Base-by-base conservation (phyloP, 2,329 filamentous ascomycete genomes). In the Sphaceloma murrayae region DNA sequence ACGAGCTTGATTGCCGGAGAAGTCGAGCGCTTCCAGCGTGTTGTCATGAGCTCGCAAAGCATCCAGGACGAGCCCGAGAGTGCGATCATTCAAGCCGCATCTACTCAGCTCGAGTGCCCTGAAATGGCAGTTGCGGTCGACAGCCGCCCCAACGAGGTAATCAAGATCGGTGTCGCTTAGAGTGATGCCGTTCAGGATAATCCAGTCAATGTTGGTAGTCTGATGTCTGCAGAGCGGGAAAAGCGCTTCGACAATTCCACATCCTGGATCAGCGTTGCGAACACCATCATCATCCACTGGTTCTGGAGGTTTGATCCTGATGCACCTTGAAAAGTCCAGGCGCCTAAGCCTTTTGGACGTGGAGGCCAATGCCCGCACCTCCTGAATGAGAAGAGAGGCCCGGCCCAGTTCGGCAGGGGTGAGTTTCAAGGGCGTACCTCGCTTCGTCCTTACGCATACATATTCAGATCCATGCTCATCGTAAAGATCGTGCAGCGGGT, bases 101-200 rank as follows among this genome's bases (percentile, higher is more conserved):
- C 75, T 70, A 40, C 77, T 77, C 45, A 82, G 67, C 54, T 84
- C 80, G 13, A 85, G 66, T 1, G 78, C 80, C 36, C 80, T 74
- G 43, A 85, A 67, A 53, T 80, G 76, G 46, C 78, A 80, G 18
- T 67, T 67, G 51, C 72, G 69, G 48, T 82, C 77, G 1, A 79
- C 78, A 7, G 79, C 75, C n/a, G 79, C 78, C 51, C 78, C 78
- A 33, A 82, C 76, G 34, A 81, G 54, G 51, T 74, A 74, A 49
- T 84, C 80, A 43, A 84, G 63, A 59, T 85, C 81, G 0, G 77
- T 76, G 44, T 85, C 80, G 30, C 77, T 78, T n/a, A 85, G 69
- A 48, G 75, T 72, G 49, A 84, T 80, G 9, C 78, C 78, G 48
- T 77, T 83, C 47, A 85, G 61, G 16, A 75, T 69, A 43, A 85